phyloP scores from a whole-genome alignment of 106 monocot genomes.

The Acorus gramineus region DNA sequence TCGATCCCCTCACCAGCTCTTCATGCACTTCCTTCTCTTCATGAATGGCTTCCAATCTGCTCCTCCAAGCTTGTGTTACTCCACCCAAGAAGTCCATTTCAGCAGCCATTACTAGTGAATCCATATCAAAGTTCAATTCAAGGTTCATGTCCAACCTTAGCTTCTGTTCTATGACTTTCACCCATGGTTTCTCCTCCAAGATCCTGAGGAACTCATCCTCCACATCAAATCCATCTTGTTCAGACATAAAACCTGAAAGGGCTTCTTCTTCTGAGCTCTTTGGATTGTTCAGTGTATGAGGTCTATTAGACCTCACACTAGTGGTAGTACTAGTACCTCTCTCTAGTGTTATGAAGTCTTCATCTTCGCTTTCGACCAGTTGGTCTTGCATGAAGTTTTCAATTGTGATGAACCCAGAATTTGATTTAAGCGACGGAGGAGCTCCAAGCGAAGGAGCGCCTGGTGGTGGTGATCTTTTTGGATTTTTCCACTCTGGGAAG shows the following conservation, averaged over 20 bases:
- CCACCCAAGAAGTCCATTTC: constrained; percentile 35
- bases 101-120: constrained; percentile 29
- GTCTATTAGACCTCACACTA: too few relatives aligned
- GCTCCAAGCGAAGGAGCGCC: constrained; percentile 6
- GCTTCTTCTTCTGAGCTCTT: background rate
- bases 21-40: constrained; percentile 35
- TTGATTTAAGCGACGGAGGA: constrained; percentile 13
- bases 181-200: constrained; percentile 28
- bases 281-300: too few relatives aligned
- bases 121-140: constrained; percentile 19
- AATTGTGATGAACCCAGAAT: constrained; percentile 39
- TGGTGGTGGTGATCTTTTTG: background rate
- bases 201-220: constrained; percentile 46
- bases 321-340: constrained; percentile 6
- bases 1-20: constrained; percentile 25
- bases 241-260: constrained; percentile 10
- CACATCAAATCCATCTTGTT: constrained; percentile 18
- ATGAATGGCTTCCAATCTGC: constrained; percentile 13
- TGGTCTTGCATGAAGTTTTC: constrained; percentile 15
- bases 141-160: constrained; percentile 14
- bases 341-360: constrained; percentile 37
- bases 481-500: constrained; percentile 18
- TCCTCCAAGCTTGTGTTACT: constrained; percentile 26
- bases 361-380: constrained; percentile 14
- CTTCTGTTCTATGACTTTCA: constrained; percentile 6